Base-by-base conservation (phyloP, 805 yeast species). In the Metschnikowia baotianmanensis region DNA sequence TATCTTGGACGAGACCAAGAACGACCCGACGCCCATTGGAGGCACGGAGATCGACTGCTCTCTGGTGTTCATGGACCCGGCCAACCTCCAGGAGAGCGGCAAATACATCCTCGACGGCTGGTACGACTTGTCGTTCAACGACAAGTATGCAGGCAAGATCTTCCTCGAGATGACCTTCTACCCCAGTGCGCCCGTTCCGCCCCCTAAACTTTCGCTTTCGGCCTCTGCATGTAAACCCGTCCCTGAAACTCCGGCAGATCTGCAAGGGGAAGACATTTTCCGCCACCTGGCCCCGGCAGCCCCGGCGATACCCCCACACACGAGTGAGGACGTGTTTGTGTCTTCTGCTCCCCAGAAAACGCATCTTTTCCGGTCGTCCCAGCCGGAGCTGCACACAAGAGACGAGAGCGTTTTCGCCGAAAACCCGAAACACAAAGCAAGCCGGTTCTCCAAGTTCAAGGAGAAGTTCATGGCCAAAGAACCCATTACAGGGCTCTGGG, bases 121-220 rank as follows among this genome's bases (percentile, higher is more conserved):
- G 98, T 86, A 83, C 56, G 79, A 78, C 22, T 65, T 93, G 42
- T 65, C 71, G 30, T 78, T 78, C 56, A 81, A 80, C 33, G 82
- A 79, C 16, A 78, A 81, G 52, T 79, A 83, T 40, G 96, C 96
- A 1, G 99, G 99, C 2, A 86, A 79, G 60, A 78, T 93, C 1
- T 91, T 81, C 61, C 65, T 93, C 40, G 98, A 93, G 55, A 82
- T 93, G 84, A 88, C 97, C 0, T 93, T 87, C 57, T 87, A 86
- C 57, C 93, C 96, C 2, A 52, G 62, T 35, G 72, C 69, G 3
- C 75, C 75, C 1, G 53, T 69, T 5, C 48, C 67, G 18, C 75
- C 75, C 3, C 71, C 74, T 7, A 70, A 69, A 40, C 33, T 63
- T 8, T 33, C 47, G 8, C 37, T 11, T 19, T 38, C 34, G 24